Conservation (phyloP, 345 rosid species). For the Syzygium grande region DNA sequence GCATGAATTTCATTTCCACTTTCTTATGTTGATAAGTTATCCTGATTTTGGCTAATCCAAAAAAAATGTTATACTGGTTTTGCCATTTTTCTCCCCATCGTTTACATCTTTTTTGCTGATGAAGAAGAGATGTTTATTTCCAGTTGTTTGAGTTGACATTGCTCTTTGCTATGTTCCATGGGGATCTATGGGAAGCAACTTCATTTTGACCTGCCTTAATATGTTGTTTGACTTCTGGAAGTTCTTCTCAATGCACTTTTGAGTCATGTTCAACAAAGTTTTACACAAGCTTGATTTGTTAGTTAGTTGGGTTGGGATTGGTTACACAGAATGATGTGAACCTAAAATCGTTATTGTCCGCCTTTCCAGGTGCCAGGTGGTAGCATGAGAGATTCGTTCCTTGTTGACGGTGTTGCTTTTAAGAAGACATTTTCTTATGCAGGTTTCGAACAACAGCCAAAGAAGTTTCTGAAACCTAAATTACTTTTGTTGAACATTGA, state of each 20-base stretch:
- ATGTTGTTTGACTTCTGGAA: background rate
- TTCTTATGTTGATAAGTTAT: background rate
- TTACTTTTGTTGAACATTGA: slow-evolving; percentile 84
- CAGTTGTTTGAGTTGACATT: background rate
- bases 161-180: background rate
- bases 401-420: slow-evolving; percentile 96
- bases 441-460: slow-evolving; percentile 98
- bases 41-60: background rate
- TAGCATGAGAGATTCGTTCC: slow-evolving; percentile 90
- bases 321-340: background rate
- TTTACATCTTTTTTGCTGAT: background rate
- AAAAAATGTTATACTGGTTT: background rate
- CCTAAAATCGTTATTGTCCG: background rate
- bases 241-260: background rate
- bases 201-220: background rate
- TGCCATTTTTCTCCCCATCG: background rate
- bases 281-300: background rate
- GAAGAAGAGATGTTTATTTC: background rate
- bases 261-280: background rate
- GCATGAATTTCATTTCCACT: background rate
- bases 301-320: background rate
- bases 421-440: slow-evolving; percentile 99
- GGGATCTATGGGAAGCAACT: background rate
- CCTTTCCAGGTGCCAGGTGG: slow-evolving; percentile 87
- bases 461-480: slow-evolving; percentile 78